Base-by-base conservation (phyloP, 1,284 basidiomycete genomes). In the Rhodofomes roseus region DNA sequence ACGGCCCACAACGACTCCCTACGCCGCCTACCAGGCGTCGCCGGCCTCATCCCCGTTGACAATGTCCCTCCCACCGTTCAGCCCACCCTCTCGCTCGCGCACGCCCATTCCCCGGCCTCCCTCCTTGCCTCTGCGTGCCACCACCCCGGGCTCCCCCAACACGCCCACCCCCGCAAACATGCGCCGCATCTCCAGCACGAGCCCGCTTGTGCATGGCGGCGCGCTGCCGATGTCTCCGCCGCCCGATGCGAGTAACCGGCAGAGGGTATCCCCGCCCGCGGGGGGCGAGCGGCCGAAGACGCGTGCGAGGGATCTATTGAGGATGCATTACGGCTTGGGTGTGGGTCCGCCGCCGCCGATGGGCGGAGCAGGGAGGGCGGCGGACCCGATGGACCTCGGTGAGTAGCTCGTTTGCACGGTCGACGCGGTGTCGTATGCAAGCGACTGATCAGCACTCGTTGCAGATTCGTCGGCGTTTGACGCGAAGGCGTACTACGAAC, bases 341-440 rank as follows among this genome's bases (percentile, higher is more conserved):
- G 75, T 91, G 34, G 86, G 87, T 0, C 84, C 85, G 36, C 90
- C 90, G 23, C 79, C 82, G 18, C 81, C 88, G 20, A 66, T 81
- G 4, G 46, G 46, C 16, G 25, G 46, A 78, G 79, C 34, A 63
- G 66, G 20, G 83, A 78, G 44, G 80, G 76, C 71, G 52, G 78
- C 78, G 58, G 89, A 93, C 71, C 88, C 90, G n/a, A 89, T 92
- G 87, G 88, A 91, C 66, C 75, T 93, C 57, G 91, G 92, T 86
- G 55, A 59, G 74, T 66, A 43, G 57, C 59, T 12, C 16, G 46
- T 48, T 23, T 27, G 14, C 14, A 25, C 29, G 46, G n/a, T n/a
- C n/a, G 1, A 12, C n/a, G 46, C 46, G 22, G 37, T 14, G 7
- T 39, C 37, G 16, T 36, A n/a, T 12, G 12, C 34, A 36, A 7